Conservation (phyloP, 2,329 filamentous ascomycete genomes). For the Tolypocladium inflatum region DNA sequence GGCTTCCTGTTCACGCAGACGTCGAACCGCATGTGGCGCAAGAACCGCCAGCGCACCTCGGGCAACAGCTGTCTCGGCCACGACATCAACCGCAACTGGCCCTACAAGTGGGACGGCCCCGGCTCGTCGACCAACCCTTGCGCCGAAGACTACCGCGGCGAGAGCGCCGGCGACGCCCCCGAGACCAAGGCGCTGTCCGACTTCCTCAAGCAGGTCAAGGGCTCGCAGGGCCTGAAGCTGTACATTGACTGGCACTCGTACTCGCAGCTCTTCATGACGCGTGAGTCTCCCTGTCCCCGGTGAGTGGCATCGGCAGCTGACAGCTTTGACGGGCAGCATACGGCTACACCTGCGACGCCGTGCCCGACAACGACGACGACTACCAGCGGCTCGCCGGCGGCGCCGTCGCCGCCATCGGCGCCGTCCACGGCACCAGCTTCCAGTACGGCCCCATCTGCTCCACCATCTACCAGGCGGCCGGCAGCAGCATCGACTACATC, state of each 20-base stretch:
- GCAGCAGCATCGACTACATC: conserved; percentile 35
- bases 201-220: conserved; percentile 21
- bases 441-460: conserved; percentile 44
- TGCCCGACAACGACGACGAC: conserved; percentile 34
- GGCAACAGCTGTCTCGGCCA: conserved; percentile 36
- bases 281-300: conserved; percentile 41
- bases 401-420: conserved; percentile 39
- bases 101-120: conserved; percentile 38
- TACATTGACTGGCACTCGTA: conserved; percentile 60
- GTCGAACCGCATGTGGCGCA: conserved; percentile 50
- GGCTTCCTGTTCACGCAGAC: conserved; percentile 51
- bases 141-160: conserved; percentile 37
- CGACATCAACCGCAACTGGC: conserved; percentile 54
- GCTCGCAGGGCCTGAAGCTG: conserved; percentile 41
- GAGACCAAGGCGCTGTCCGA: conserved; percentile 39
- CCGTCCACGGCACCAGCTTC: conserved; percentile 28
- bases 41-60: conserved; percentile 39
- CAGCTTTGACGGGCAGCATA: conserved; percentile 29
- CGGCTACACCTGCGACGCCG: conserved; percentile 46
- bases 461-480: conserved; percentile 50
- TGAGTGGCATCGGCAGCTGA: neutral
- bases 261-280: conserved; percentile 50
- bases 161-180: conserved; percentile 32
- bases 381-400: conserved; percentile 38
- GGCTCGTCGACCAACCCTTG: conserved; percentile 44